Percentiles rank a stretch among this genome's conserved stretches.
These are phyloP conservation scores for Eustoma russellianum DNA, from an alignment of 257 asterid genomes.

Conservation along the genomic window DNA sequence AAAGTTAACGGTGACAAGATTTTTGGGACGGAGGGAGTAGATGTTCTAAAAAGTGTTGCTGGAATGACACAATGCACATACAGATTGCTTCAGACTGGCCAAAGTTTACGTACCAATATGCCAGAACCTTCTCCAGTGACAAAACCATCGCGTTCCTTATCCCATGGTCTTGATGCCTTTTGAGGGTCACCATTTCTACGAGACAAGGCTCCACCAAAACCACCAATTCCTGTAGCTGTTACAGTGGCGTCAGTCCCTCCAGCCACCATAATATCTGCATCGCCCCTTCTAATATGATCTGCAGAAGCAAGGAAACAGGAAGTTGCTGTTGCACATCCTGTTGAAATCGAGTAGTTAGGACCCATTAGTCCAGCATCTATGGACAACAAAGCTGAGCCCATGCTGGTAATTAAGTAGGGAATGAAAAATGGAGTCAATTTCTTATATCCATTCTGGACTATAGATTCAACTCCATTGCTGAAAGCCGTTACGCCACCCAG, in stretches of 20 bases:
- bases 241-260: constrained; percentile 30
- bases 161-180: constrained; percentile 74
- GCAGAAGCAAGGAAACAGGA: constrained; percentile 26
- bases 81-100: not conserved
- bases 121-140: constrained; percentile 68
- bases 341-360: constrained; percentile 29
- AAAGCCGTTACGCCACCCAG: constrained; percentile 28
- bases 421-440: constrained; percentile 34
- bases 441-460: constrained; percentile 23
- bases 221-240: constrained; percentile 20
- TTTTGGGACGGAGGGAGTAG: no score
- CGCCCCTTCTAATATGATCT: constrained; percentile 28
- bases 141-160: constrained; percentile 51
- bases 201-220: constrained; percentile 29
- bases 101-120: constrained; percentile 29
- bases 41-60: no score
- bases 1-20: no score
- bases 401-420: constrained; percentile 27
- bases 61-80: no score
- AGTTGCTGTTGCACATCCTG: constrained; percentile 30
- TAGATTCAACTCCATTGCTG: constrained; percentile 22
- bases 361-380: constrained; percentile 32
- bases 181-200: constrained; percentile 24
- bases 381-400: constrained; percentile 29
- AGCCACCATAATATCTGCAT: constrained; percentile 29